Conservation (phyloP, 2,329 filamentous ascomycete species). For the Stenocarpella maydis region DNA sequence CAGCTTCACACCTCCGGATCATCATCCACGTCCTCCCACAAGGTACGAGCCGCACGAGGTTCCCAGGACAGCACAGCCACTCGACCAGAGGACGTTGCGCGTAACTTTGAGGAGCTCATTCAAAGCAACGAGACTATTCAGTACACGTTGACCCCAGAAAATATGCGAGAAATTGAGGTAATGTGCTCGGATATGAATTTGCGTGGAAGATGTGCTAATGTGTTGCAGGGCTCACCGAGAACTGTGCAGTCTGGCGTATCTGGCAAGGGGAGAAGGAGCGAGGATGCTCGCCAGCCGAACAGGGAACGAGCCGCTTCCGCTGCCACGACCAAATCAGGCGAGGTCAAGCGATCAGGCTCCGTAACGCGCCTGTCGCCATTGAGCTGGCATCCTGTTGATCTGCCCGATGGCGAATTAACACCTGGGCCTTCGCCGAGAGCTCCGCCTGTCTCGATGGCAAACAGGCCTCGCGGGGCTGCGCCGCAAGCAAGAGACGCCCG, state of each 20-base stretch:
- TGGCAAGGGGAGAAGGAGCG: slow-evolving; percentile 54
- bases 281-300: slow-evolving; percentile 53
- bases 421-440: slow-evolving; percentile 44
- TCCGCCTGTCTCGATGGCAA: slow-evolving; percentile 43
- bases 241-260: slow-evolving; percentile 45
- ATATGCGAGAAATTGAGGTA: slow-evolving; percentile 79
- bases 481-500: slow-evolving; percentile 75
- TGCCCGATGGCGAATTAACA: slow-evolving; percentile 40
- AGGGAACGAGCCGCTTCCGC: slow-evolving; percentile 57
- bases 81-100: slow-evolving; percentile 66
- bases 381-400: slow-evolving; percentile 46
- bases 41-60: slow-evolving; percentile 61
- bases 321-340: slow-evolving; percentile 51
- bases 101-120: slow-evolving; percentile 81
- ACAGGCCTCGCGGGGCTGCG: slow-evolving; percentile 44
- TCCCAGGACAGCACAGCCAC: slow-evolving; percentile 64
- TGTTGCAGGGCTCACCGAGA: slow-evolving; percentile 31
- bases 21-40: slow-evolving; percentile 58
- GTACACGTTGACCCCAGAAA: slow-evolving; percentile 82
- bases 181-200: slow-evolving; percentile 42
- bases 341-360: slow-evolving; percentile 46
- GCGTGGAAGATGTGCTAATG: slow-evolving; percentile 19
- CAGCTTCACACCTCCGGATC: slow-evolving; percentile 60
- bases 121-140: slow-evolving; percentile 84
- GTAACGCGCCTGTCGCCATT: slow-evolving; percentile 48